Base-by-base conservation (phyloP, 1,139 yeast genomes). In the Pichia terricola region DNA sequence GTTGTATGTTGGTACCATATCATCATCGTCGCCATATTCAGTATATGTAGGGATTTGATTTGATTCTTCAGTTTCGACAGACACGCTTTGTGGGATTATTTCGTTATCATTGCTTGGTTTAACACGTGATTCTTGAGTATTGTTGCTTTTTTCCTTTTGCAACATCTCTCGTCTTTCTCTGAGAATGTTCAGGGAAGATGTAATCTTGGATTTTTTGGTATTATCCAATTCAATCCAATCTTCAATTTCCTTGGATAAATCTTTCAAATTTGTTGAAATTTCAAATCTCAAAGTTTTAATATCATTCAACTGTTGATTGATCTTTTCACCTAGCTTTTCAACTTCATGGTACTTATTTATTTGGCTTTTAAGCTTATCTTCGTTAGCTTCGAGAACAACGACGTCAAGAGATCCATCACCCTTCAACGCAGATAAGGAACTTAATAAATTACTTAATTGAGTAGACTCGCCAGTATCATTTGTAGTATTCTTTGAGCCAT, bases 191-290 rank as follows among this genome's bases (percentile, higher is more conserved):
- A 28, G 48, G 49, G 16, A 53, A 52, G 11, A 62, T n/a, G 65
- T 61, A 33, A 80, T 64, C 35, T 72, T 68, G 34, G 57, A 57
- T 32, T 68, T 55, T 52, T 71, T 75, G 7, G 61, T 58, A 22
- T 71, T 70, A 49, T 78, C 81, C 2, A 73, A 62, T 37, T 63
- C 57, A 28, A 70, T 49, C 42, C 75, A 71, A 34, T 70, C 75
- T 34, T 66, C 62, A 39, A 75, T 64, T 5, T 66, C 57, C 6
- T 58, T 61, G 5, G 69, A 59, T 43, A 79, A 60, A 37, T 64
- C 64, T 35, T 70, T 66, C 49, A 81, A 63, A 42, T 69, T 72
- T 10, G 56, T 53, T 26, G 71, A 56, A 26, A 77, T 63, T 39
- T 67, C 68, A 10, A 52, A 48, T 47, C 80, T 65, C 4, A 70